Percentiles rank a stretch among this genome's conserved stretches.
These are phyloP conservation scores for Entomortierella chlamydospora DNA, from an alignment of 192 early-diverging fungal genomes.

Conservation along the genomic window DNA sequence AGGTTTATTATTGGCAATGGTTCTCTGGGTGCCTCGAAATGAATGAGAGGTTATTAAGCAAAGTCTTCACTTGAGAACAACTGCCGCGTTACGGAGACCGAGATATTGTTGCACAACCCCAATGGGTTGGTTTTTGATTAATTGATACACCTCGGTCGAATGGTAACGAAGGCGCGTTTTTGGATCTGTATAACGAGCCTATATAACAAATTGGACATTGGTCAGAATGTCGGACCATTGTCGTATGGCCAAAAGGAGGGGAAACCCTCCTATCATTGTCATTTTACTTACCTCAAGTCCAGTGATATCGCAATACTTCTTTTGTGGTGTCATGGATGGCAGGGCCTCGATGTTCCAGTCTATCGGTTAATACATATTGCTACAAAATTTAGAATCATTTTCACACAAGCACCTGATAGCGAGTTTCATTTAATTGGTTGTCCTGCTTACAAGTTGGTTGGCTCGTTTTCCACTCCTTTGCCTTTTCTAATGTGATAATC, in stretches of 20 bases:
- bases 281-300: slow-evolving; percentile 75
- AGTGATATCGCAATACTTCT: slow-evolving; percentile 94
- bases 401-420: no score
- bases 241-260: no score
- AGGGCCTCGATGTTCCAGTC: slow-evolving; percentile 87
- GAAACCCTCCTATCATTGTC: no score
- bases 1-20: background rate
- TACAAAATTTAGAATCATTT: background rate
- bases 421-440: background rate
- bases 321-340: slow-evolving; percentile 84
- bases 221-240: background rate
- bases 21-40: background rate
- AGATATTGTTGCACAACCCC: slow-evolving; percentile 85
- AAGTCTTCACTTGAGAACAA: slow-evolving; percentile 68
- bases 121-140: slow-evolving; percentile 77
- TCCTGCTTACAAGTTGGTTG: slow-evolving; percentile 29
- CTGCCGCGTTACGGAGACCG: slow-evolving; percentile 80
- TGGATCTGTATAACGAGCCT: slow-evolving; percentile 88
- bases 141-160: slow-evolving; percentile 84
- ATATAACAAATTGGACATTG: background rate
- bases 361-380: slow-evolving; percentile 30
- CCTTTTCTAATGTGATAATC: slow-evolving; percentile 78
- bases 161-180: slow-evolving; percentile 87
- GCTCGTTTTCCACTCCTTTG: slow-evolving; percentile 44
- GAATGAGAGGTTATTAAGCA: background rate